Evolutionary conservation across 106 monocot species (phyloP).

Genomic region (Gastrodia elata): DNA sequence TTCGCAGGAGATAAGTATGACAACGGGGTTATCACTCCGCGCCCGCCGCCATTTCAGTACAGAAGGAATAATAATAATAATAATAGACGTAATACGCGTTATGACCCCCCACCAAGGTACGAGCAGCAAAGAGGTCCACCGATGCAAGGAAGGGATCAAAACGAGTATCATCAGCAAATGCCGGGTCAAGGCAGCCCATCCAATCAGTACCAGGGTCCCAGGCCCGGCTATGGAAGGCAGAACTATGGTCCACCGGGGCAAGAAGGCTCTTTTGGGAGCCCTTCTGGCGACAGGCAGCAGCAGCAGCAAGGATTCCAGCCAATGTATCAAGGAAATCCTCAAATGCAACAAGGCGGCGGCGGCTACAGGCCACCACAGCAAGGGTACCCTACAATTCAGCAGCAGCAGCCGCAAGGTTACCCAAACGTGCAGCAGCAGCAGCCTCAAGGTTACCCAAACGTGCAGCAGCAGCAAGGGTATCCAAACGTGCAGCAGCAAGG

Average conservation of each 20-base stretch:
- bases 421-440: conserved; percentile 9
- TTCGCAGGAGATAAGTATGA: conserved; percentile 90
- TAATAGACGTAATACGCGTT: conserved; percentile 48
- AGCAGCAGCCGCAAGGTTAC: not conserved
- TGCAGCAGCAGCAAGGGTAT: conserved; percentile 3
- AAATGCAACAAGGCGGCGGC: conserved; percentile 30
- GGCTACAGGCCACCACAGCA: conserved; percentile 14
- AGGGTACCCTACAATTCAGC: not conserved
- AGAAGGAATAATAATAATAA: conserved; percentile 50
- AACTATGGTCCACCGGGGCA: not conserved
- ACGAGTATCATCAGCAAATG: not conserved
- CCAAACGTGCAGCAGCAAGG: not conserved
- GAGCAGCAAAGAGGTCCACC: conserved; percentile 25
- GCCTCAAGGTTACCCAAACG: conserved; percentile 7
- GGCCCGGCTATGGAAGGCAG: not conserved
- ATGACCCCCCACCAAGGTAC: conserved; percentile 44
- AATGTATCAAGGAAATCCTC: not conserved
- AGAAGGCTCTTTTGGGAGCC: not conserved
- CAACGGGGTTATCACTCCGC: conserved; percentile 83
- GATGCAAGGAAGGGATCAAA: not conserved
- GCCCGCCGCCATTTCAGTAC: conserved; percentile 85
- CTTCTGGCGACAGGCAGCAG: not conserved
- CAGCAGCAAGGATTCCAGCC: not conserved
- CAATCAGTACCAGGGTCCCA: not conserved
- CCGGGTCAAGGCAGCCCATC: not conserved